Evolutionary conservation across 2,329 filamentous ascomycete species (phyloP).

Genomic region (Dothideomycetidae sp.): DNA sequence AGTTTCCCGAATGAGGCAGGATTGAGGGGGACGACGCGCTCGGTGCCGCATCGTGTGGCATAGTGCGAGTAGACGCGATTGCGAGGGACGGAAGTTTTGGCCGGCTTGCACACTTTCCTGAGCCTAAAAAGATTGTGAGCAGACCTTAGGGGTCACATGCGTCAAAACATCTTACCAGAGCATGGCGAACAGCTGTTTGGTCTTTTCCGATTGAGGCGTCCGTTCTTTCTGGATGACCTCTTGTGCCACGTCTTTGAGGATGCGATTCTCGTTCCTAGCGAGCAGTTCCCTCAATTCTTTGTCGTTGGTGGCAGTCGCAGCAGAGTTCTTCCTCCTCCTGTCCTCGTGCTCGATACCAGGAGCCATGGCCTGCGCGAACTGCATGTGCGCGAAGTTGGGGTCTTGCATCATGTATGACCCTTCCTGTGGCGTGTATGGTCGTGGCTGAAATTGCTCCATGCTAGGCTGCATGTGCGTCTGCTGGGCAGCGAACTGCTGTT

Average conservation of each 20-base stretch:
- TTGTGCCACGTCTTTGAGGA: constrained; percentile 55
- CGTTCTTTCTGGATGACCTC: constrained; percentile 68
- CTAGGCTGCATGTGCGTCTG: constrained; percentile 8
- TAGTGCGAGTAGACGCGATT: constrained; percentile 94
- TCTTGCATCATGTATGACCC: constrained; percentile 9
- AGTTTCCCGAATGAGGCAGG: constrained; percentile 96
- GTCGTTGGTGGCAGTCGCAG: constrained; percentile 66
- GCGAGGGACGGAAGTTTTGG: constrained; percentile 75
- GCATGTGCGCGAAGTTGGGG: constrained; percentile 7
- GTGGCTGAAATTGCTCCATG: constrained; percentile 8
- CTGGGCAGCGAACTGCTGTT: constrained; percentile 10
- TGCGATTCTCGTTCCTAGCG: constrained; percentile 51
- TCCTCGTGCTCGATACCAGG: constrained; percentile 25
- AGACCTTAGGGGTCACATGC: constrained; percentile 13
- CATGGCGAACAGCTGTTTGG: constrained; percentile 79
- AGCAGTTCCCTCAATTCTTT: constrained; percentile 66
- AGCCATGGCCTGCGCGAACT: constrained; percentile 8
- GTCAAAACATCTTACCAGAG: constrained; percentile 48
- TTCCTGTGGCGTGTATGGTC: constrained; percentile 7
- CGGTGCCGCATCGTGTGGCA: constrained; percentile 79
- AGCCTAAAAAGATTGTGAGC: constrained; percentile 40
- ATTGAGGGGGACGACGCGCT: constrained; percentile 88
- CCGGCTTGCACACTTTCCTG: constrained; percentile 54
- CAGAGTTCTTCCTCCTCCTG: constrained; percentile 40
- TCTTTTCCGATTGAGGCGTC: constrained; percentile 67